These are phyloP conservation scores for Trichoderma semiorbis DNA, from an alignment of 2,329 filamentous ascomycete genomes.

Conservation along the genomic window DNA sequence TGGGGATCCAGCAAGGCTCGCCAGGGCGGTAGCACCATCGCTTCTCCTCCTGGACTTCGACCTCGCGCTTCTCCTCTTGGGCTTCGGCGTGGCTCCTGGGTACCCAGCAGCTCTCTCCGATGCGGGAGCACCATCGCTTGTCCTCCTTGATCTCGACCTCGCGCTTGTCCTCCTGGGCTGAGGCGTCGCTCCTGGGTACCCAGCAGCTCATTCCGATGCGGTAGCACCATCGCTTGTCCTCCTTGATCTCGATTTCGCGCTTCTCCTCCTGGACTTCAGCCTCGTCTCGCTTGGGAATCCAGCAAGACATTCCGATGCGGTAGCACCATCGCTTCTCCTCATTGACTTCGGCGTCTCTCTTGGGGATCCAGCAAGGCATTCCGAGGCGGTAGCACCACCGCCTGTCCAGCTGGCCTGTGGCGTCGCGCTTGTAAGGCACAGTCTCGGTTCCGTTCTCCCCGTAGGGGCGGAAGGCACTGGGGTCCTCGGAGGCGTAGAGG, in stretches of 20 bases:
- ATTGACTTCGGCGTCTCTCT: background rate
- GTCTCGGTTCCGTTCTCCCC: slow-evolving; percentile 27
- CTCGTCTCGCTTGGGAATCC: slow-evolving; percentile 26
- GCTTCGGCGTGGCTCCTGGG: slow-evolving; percentile 3
- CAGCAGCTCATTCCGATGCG: slow-evolving; percentile 33
- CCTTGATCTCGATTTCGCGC: slow-evolving; percentile 27
- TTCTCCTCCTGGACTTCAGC: background rate
- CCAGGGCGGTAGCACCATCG: slow-evolving; percentile 29
- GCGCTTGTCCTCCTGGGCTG: slow-evolving; percentile 16
- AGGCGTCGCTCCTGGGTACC: background rate
- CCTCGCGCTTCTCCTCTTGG: slow-evolving; percentile 24
- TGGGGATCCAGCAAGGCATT: slow-evolving; percentile 35
- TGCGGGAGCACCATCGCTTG: slow-evolving; percentile 26
- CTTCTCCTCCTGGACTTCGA: slow-evolving; percentile 24
- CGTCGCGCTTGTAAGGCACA: slow-evolving; percentile 34
- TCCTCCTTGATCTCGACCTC: slow-evolving; percentile 28
- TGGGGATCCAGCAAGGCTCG: slow-evolving; percentile 29
- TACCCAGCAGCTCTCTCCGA: slow-evolving; percentile 33
- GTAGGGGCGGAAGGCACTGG: slow-evolving; percentile 30
- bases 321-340: slow-evolving; percentile 24
- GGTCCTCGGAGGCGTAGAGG: slow-evolving; percentile 30
- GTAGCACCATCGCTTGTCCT: slow-evolving; percentile 25
- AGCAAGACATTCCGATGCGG: slow-evolving; percentile 32
- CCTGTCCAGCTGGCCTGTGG: slow-evolving; percentile 1
- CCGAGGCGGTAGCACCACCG: slow-evolving; percentile 29